Evolutionary conservation across 1,139 yeast species (phyloP), one percentile per base, ranked within the genome.

Genomic region (Kurtzmaniella quercitrusa): DNA sequence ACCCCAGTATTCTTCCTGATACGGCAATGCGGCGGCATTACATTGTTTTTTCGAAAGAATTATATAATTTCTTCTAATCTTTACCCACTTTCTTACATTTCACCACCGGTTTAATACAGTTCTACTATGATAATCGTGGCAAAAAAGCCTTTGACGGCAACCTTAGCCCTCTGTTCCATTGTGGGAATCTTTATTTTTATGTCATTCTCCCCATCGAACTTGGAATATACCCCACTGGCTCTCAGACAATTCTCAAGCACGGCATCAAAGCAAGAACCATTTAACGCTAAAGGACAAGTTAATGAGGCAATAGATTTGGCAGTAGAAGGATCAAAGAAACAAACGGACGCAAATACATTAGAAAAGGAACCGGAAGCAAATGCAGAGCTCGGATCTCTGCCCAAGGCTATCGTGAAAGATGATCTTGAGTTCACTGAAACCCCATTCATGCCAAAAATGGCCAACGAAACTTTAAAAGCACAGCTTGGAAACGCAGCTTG

Each of bases 381-480:
- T 7, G 16, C 16, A n/a, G 35, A 26, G 5, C 33, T 33, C 4
- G 12, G 12, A 3, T 9, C 33, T n/a, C 32, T n/a, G 15, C 30
- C 32, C n/a, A 14, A 21, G 15, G 37, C 21, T 19, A 9, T 19
- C 5, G 16, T 34, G 4, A 19, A 34, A 20, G 26, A 19, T 15
- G 15, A 19, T n/a, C 19, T 38, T 9, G 61, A 55, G 6, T 53
- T 59, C 44, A 68, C 74, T 1, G 72, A 67, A 26, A 62, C 69
- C 14, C 84, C 88, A 3, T 86, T 89, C 52, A 89, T 89, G 96
- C 93, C 94, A 12, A 78, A 85, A 49, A 86, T 89, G 94, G 86
- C 84, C 34, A 58, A 71, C 61, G 71, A 73, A 60, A 69, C 82
- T 1, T 61, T 77, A 42, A 78, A 77, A 52, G 88, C 88, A 0